Conservation (phyloP, 163 green algal species). For the Volvox carteri region DNA sequence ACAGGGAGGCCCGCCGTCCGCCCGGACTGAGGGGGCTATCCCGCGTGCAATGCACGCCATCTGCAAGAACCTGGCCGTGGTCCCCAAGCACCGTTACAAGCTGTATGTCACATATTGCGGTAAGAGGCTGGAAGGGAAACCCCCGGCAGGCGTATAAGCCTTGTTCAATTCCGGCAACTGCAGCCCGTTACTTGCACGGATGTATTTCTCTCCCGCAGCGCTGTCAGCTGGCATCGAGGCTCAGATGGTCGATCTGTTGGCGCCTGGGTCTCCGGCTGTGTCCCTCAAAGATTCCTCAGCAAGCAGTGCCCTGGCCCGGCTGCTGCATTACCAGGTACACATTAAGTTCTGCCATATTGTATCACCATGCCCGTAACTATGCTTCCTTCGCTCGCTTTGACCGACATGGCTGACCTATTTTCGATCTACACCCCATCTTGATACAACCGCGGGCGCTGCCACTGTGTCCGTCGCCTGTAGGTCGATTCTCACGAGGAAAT, state of each 20-base stretch:
- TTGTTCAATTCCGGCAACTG: too few species aligned
- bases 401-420: too few species aligned
- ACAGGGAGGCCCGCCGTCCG: slow-evolving; percentile 56
- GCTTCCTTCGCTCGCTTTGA: too few species aligned
- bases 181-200: neutral
- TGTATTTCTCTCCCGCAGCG: slow-evolving; percentile 19
- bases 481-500: slow-evolving; percentile 63
- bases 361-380: too few species aligned
- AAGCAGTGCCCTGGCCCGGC: slow-evolving; percentile 48
- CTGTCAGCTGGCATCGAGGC: slow-evolving; percentile 61
- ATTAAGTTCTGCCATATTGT: too few species aligned
- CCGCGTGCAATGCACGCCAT: slow-evolving; percentile 59
- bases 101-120: slow-evolving; percentile 59
- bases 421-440: too few species aligned
- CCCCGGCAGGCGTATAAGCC: neutral
- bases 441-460: too few species aligned
- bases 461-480: too few species aligned
- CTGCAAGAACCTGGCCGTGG: slow-evolving; percentile 49
- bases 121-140: neutral
- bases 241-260: slow-evolving; percentile 64
- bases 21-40: slow-evolving; percentile 57
- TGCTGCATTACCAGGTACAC: slow-evolving; percentile 50
- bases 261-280: slow-evolving; percentile 39
- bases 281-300: slow-evolving; percentile 62
- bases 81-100: slow-evolving; percentile 55